A percentile compares a stretch with the other conserved stretches of the same genome.
These are phyloP conservation scores for Phyllosticta paracitricarpa DNA, from an alignment of 2,329 filamentous ascomycete species.

Conservation along the genomic window DNA sequence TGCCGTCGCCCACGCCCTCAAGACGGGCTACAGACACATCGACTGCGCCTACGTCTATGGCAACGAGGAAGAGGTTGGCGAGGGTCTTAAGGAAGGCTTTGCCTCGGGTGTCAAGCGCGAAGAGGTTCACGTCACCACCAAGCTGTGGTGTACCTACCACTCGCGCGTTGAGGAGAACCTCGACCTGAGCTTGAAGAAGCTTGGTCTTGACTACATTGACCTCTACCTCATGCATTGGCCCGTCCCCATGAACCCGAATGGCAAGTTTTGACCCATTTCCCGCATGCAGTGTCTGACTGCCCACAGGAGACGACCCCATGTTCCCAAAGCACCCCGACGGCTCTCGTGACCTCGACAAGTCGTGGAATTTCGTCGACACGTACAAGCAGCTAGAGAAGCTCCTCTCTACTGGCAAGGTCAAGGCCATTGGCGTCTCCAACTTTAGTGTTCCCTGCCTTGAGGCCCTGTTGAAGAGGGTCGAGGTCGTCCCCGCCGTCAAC, in stretches of 20 bases:
- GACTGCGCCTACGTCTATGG: slow-evolving; percentile 69
- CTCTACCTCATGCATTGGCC: slow-evolving; percentile 80
- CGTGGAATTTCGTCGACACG: slow-evolving; percentile 62
- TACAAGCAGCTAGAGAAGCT: slow-evolving; percentile 69
- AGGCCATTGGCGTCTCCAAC: slow-evolving; percentile 42
- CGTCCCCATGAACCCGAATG: slow-evolving; percentile 67
- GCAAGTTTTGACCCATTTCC: slow-evolving; percentile 26
- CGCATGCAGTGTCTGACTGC: slow-evolving; percentile 13
- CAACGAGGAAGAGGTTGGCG: slow-evolving; percentile 75
- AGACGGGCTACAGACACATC: slow-evolving; percentile 45
- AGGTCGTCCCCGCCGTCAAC: slow-evolving; percentile 57
- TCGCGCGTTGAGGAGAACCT: slow-evolving; percentile 58
- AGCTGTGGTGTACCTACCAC: slow-evolving; percentile 77
- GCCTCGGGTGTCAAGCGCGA: slow-evolving; percentile 60
- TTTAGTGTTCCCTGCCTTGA: slow-evolving; percentile 39
- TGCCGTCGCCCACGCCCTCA: slow-evolving; percentile 38
- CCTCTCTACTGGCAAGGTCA: slow-evolving; percentile 33
- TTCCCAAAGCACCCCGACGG: slow-evolving; percentile 70
- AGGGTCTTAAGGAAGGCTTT: slow-evolving; percentile 65
- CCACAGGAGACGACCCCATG: slow-evolving; percentile 53
- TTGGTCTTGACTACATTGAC: slow-evolving; percentile 74
- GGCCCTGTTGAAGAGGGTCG: slow-evolving; percentile 46
- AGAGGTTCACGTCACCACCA: slow-evolving; percentile 75
- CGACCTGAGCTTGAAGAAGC: slow-evolving; percentile 59
- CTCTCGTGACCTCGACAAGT: slow-evolving; percentile 58